Evolutionary conservation across 2,329 filamentous ascomycete species (phyloP).

Genomic region (Orbilia quercus): DNA sequence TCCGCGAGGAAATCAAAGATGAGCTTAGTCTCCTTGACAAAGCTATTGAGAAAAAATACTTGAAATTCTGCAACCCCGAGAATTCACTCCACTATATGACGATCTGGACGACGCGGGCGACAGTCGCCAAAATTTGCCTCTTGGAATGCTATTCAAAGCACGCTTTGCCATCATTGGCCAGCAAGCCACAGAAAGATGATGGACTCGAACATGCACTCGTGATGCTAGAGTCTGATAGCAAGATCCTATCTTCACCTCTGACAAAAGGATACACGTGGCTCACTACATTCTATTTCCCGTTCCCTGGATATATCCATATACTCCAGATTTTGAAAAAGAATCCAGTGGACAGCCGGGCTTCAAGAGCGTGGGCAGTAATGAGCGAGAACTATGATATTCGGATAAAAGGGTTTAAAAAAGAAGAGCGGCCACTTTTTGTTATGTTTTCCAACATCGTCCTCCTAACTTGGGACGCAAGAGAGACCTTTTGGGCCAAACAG

Average conservation of each 20-base stretch:
- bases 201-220: slow-evolving; percentile 60
- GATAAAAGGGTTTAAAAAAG: slow-evolving; percentile 65
- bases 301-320: slow-evolving; percentile 72
- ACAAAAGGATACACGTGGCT: slow-evolving; percentile 70
- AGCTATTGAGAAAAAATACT: slow-evolving; percentile 61
- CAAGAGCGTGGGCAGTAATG: slow-evolving; percentile 71
- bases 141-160: slow-evolving; percentile 61
- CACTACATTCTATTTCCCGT: slow-evolving; percentile 71
- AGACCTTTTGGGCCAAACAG: slow-evolving; percentile 65
- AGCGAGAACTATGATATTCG: slow-evolving; percentile 69
- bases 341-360: slow-evolving; percentile 64
- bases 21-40: slow-evolving; percentile 60
- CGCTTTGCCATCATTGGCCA: background rate
- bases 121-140: slow-evolving; percentile 62
- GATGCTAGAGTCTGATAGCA: slow-evolving; percentile 54
- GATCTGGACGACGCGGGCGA: slow-evolving; percentile 62
- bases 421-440: slow-evolving; percentile 70
- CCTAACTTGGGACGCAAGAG: slow-evolving; percentile 73
- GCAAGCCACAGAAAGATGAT: background rate
- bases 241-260: slow-evolving; percentile 33
- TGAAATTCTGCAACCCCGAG: slow-evolving; percentile 61
- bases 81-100: slow-evolving; percentile 64
- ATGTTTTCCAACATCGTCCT: slow-evolving; percentile 71
- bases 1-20: slow-evolving; percentile 54
- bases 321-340: slow-evolving; percentile 66